Base-by-base conservation (phyloP, 345 rosid species). In the Eucalyptus victrix region DNA sequence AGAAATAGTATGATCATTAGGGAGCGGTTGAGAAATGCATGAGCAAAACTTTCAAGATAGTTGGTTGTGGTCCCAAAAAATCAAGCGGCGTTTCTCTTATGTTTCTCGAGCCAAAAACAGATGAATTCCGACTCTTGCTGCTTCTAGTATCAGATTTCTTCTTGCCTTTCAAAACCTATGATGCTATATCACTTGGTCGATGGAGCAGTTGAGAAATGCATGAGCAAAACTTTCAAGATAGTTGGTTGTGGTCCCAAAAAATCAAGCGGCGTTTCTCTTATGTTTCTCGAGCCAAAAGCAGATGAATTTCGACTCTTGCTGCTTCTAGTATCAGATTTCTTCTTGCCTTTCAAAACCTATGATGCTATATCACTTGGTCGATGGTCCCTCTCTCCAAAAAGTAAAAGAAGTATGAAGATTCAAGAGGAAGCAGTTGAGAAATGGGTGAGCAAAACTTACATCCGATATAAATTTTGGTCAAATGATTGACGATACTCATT, bases 11-110 rank as follows among this genome's bases (percentile, higher is more conserved):
- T 6, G 81, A 72, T 76, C 15, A 76, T 76, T 37, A 6, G 15
- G 83, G 47, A 37, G 45, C 5, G 3, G 16, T 21, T 40, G 47
- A 37, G 28, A 40, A 37, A 40, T 5, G 45, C 28, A 45, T 37
- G 15, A 76, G 47, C 47, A 76, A 23, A 76, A 40, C 17, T 69
- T 69, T 67, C 17, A 32, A 5, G 19, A 16, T 6, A n/a, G 80
- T 67, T 2, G 2, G 7, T 2, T 2, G 1, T 4, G 12, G 2
- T 69, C 32, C 76, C 12, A n/a, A 34, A 65, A 65, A n/a, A n/a
- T n/a, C 3, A 3, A 65, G 37, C 6, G 21, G 21, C 4, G 21
- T 65, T 65, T n/a, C 9, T 8, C 10, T 65, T 4, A 8, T 1
- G 21, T 15, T 65, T 34, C 37, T n/a, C 12, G 11, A 65, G 37